Conservation (phyloP, 768 basidiomycete genomes). For the Lanmaoa rubissima region DNA sequence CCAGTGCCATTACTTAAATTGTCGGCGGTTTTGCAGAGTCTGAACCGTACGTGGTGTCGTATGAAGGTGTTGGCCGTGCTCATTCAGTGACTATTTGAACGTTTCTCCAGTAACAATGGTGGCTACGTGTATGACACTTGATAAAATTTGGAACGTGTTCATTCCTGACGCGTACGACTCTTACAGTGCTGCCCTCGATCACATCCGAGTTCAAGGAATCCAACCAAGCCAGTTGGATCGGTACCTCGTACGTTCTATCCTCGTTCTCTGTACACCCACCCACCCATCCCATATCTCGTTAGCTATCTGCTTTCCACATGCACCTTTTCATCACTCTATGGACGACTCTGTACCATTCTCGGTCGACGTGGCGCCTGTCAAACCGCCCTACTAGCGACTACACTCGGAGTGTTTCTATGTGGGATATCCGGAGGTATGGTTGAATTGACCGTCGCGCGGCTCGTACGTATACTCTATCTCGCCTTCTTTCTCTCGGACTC, state of each 20-base stretch:
- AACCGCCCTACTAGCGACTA: conserved; percentile 56
- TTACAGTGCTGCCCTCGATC: conserved; percentile 14
- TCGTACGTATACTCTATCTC: conserved; percentile 43
- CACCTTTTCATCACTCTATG: conserved; percentile 80
- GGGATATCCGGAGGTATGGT: conserved; percentile 67
- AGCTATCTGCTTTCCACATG: conserved; percentile 69
- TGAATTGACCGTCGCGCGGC: conserved; percentile 64
- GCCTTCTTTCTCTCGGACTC: too few relatives aligned
- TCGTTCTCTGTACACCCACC: neutral
- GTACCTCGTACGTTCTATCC: conserved; percentile 20
- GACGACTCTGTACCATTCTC: conserved; percentile 70
- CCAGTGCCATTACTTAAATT: too few relatives aligned
- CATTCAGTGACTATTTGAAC: neutral
- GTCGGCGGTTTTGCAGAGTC: conserved; percentile 1
- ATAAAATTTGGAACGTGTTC: neutral
- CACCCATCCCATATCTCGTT: neutral
- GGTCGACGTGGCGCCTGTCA: conserved; percentile 69
- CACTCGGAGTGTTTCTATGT: conserved; percentile 60
- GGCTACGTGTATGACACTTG: conserved; percentile 15
- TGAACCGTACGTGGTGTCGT: conserved; percentile 12
- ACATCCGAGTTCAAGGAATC: conserved; percentile 26
- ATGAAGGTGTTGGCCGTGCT: neutral
- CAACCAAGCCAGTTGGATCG: conserved; percentile 30
- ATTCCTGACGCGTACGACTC: neutral
- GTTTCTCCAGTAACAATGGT: conserved; percentile 22